Percentiles rank a stretch among this genome's conserved stretches.
Evolutionary conservation across 2,329 filamentous ascomycete species (phyloP).

Genomic region (Trichoderma harzianum): DNA sequence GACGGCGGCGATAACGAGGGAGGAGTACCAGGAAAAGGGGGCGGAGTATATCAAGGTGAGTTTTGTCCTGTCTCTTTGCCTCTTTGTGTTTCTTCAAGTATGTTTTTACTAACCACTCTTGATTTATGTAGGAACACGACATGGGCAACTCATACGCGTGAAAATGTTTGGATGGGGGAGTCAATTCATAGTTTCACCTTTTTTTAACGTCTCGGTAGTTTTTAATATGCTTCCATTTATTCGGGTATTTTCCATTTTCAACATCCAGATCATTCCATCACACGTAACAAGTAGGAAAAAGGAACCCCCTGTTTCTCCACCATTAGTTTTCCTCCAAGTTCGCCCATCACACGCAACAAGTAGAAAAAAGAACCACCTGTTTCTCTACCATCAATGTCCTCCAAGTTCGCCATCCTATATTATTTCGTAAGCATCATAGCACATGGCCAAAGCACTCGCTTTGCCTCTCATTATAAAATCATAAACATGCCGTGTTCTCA

Average conservation of each 20-base stretch:
- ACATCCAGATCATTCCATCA: background rate
- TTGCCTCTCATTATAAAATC: background rate
- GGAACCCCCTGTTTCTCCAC: background rate
- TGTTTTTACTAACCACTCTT: background rate
- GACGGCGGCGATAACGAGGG: slow-evolving; percentile 65
- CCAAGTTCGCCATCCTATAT: background rate
- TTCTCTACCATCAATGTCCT: too few species aligned
- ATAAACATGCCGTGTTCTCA: background rate
- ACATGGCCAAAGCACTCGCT: background rate
- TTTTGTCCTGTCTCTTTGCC: background rate
- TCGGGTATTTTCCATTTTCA: background rate
- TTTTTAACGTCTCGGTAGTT: background rate
- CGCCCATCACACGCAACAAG: background rate
- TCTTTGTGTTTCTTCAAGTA: background rate
- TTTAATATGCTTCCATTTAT: background rate
- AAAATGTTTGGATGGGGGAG: slow-evolving; percentile 19
- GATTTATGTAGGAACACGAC: slow-evolving; percentile 55
- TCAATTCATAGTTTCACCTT: background rate
- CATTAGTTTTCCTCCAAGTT: background rate
- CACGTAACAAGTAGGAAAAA: background rate
- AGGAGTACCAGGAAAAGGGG: slow-evolving; percentile 90
- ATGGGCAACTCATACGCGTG: slow-evolving; percentile 59
- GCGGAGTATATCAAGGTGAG: slow-evolving; percentile 85
- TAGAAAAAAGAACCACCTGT: background rate
- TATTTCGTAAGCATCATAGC: background rate